Base-by-base conservation (phyloP, 352 stramenopile species). In the Pythium chondricola region DNA sequence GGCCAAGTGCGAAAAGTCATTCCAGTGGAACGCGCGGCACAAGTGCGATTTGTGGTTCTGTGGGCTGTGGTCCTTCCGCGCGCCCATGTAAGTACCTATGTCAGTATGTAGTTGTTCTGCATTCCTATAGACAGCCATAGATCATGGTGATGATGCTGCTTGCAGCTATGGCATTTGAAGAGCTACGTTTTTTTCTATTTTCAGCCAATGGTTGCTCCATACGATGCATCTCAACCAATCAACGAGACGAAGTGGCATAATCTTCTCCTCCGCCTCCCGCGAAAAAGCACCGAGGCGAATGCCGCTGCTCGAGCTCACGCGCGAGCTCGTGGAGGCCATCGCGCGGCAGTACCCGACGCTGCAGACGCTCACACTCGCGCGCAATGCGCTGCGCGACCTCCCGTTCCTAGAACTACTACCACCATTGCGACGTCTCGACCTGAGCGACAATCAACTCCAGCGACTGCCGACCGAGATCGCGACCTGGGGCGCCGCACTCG, bases 21-120 rank as follows among this genome's bases (percentile, higher is more conserved):
- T 75, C 41, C 50, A 65, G 30, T 74, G 72, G 30, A 68, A 86
- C 43, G 71, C 63, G 17, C 68, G 66, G 31, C 73, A 88, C 69
- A 85, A 85, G 56, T 91, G 79, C 56, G 79, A 88, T 36, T 55
- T 65, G 14, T 88, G 75, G 74, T 81, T 88, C 43, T 91, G 79
- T 37, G 79, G 76, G 47, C 52, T 63, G 32, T 61, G 62, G 18
- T 87, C 76, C 25, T 57, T 85, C 32, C 18, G 63, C 26, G 29
- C 7, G 7, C 29, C 7, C 29, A 33, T 33, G 29, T 33, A 33
- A 33, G 29, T 33, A 33, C 29, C 13, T 33, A 33, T 33, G 13
- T 33, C 13, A 33, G 29, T 13, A 33, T 33, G n/a, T n/a, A n/a
- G n/a, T n/a, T n/a, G n/a, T n/a, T n/a, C n/a, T n/a, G n/a, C n/a